phyloP scores from a whole-genome alignment of 2,329 filamentous ascomycete species.

The Alternaria arbusti region DNA sequence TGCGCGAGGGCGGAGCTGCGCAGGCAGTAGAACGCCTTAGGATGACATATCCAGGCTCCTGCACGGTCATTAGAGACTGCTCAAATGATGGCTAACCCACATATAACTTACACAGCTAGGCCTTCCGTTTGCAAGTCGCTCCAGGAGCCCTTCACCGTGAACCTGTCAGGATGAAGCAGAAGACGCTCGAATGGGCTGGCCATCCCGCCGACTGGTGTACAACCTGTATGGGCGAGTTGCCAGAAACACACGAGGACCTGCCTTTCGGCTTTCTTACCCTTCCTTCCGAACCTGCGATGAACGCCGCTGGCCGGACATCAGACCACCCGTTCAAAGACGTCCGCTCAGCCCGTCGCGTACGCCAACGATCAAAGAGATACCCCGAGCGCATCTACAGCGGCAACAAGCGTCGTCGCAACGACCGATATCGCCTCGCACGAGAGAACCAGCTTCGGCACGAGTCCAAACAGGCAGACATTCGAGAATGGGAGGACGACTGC shows the following conservation, averaged over 20 bases:
- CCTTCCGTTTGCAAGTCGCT: background rate
- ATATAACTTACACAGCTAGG: background rate
- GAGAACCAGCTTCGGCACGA: background rate
- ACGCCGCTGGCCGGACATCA: slow-evolving; percentile 3
- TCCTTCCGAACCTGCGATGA: background rate
- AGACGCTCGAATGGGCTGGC: background rate
- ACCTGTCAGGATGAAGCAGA: background rate
- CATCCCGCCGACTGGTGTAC: background rate
- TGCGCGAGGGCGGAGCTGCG: background rate
- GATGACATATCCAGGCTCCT: background rate
- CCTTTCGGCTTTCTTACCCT: background rate
- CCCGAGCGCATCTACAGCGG: background rate
- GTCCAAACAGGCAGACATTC: background rate
- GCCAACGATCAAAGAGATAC: background rate
- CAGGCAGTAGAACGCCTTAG: background rate
- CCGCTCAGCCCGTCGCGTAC: background rate
- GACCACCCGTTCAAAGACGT: slow-evolving; percentile 6
- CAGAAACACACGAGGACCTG: background rate
- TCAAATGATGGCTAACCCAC: background rate
- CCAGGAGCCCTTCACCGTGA: background rate
- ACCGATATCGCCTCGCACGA: background rate
- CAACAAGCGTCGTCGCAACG: background rate
- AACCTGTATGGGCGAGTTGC: background rate
- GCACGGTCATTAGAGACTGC: background rate
- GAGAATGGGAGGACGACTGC: background rate